Evolutionary conservation across 306 rosid species (phyloP), one percentile per base, ranked within the genome.

Genomic region (Castanea sativa): DNA sequence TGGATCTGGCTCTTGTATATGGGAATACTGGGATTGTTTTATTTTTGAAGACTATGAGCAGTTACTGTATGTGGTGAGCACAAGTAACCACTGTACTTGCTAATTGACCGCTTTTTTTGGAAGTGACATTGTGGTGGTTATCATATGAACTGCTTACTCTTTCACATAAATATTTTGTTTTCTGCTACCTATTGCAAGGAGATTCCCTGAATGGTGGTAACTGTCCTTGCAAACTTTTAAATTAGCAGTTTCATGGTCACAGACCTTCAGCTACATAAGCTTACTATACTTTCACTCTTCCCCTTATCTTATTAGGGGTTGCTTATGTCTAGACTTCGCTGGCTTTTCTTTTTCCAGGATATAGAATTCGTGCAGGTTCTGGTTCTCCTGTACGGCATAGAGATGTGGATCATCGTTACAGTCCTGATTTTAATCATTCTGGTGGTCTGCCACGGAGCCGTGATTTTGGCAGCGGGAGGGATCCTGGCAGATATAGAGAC

Each of bases 281-380:
- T 55, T 81, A 80, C 82, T 84, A 63, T 81, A 76, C 77, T 80
- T 73, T 77, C 84, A 55, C 58, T 30, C 49, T 69, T 81, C 76
- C 75, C 76, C 76, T 76, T 85, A 79, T 68, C 73, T 78, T 18
- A 61, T 58, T 57, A 27, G 78, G 78, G 71, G 73, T 88, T 77
- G 74, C 88, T 90, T 80, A 86, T 83, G 76, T 85, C 85, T 80
- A 58, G 79, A 78, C 55, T 84, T 78, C 59, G 65, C 80, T 88
- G 81, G 84, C 80, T 85, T 87, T 85, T 83, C 86, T 82, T 77
- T 82, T 86, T 92, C 90, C 99, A 94, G 99, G 99, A 85, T 90
- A 91, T 92, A 91, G 97, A 91, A 84, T 89, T 61, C 95, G 83
- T 87, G 95, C 92, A 86, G 99, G 97, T 92, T 92, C 97, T 70